phyloP scores from a whole-genome alignment of 371 early-diverging fungal species.

The Haplosporangium sp. region DNA sequence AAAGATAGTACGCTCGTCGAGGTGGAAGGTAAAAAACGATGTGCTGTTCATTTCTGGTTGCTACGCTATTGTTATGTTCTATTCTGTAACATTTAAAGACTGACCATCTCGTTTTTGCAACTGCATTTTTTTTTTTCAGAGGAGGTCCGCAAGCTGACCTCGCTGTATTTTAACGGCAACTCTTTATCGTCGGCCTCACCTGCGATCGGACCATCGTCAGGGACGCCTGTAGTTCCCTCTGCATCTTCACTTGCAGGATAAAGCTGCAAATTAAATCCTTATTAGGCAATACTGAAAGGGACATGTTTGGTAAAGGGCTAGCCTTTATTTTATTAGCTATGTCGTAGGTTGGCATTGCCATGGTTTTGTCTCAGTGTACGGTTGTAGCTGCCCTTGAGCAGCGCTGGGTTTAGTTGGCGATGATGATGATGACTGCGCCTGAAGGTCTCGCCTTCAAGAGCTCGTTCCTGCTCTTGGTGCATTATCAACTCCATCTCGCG shows the following conservation, averaged over 20 bases:
- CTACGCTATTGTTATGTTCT: too few relatives aligned
- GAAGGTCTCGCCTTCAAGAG: neutral
- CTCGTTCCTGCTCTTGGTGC: neutral
- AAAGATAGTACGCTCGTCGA: conserved; percentile 70
- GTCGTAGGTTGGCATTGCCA: conserved; percentile 33
- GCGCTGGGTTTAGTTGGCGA: conserved; percentile 1
- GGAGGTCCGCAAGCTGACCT: conserved; percentile 50
- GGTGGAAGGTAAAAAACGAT: conserved; percentile 61
- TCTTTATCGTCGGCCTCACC: conserved; percentile 8
- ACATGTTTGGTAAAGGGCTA: neutral
- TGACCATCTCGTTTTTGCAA: neutral
- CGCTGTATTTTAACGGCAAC: conserved; percentile 43
- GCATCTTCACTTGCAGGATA: neutral
- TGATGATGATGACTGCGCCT: conserved; percentile 7
- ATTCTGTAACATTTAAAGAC: neutral
- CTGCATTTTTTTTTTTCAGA: conserved; percentile 11
- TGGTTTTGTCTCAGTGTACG: conserved; percentile 21
- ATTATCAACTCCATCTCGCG: neutral
- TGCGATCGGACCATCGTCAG: neutral
- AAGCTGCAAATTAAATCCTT: neutral
- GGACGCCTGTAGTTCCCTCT: too few relatives aligned
- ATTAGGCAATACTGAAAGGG: neutral
- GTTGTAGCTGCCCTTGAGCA: conserved; percentile 7
- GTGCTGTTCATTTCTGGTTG: too few relatives aligned
- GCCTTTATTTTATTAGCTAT: neutral